These are phyloP conservation scores for Plasmodium gonderi DNA, from an alignment of 169 alveolate genomes.

Conservation along the genomic window DNA sequence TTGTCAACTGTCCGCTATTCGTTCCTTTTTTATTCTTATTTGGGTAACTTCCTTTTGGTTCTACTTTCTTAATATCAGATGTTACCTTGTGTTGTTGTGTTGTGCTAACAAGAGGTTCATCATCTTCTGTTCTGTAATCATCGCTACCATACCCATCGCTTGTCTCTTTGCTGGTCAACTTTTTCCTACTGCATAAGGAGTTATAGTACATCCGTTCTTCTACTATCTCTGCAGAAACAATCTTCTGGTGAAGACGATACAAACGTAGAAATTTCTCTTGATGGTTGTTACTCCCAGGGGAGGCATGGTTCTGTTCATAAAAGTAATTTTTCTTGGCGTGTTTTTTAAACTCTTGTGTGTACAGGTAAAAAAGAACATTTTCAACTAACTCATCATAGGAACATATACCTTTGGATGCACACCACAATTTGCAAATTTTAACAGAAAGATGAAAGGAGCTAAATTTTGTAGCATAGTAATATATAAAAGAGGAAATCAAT, in stretches of 20 bases:
- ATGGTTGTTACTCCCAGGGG: background rate
- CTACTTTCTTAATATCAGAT: background rate
- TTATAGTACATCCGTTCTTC: background rate
- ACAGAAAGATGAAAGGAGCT: constrained; percentile 16
- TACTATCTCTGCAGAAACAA: background rate
- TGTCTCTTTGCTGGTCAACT: background rate
- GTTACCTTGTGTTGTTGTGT: background rate
- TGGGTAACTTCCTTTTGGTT: background rate
- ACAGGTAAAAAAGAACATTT: constrained; percentile 17
- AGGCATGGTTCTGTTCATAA: background rate
- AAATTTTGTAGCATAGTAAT: constrained; percentile 34
- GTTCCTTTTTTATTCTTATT: background rate
- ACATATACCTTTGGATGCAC: background rate
- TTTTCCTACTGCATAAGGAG: background rate
- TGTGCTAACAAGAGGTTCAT: background rate
- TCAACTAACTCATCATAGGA: constrained; percentile 22
- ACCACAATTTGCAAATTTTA: constrained; percentile 53
- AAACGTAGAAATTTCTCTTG: background rate
- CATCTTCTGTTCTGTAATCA: background rate
- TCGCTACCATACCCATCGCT: background rate
- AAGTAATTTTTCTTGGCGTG: background rate
- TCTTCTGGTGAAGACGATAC: background rate
- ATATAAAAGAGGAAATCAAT: constrained; percentile 27
- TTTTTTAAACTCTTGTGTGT: constrained; percentile 14
- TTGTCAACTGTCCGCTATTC: background rate